Evolutionary conservation across 768 basidiomycete genomes (phyloP), one percentile per base, ranked within the genome.

Genomic region (Holtermanniella nyarrowii): DNA sequence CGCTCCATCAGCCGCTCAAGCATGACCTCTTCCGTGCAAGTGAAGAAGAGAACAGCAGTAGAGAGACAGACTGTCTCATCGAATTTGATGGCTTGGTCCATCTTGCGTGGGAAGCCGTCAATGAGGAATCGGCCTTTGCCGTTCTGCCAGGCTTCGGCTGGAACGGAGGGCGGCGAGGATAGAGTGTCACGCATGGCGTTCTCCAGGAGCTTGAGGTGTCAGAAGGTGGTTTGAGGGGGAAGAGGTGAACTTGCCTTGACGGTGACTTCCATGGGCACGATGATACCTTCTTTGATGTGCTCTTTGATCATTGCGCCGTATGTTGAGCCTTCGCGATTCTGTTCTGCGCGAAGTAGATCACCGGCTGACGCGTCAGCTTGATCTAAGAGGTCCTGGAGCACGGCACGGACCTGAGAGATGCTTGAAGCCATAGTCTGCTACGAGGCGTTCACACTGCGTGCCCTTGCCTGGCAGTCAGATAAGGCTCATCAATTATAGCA

Each of bases 241-340:
- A 31, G 44, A 48, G 27, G 16, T 7, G 24, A 14, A 53, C 60
- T 51, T 46, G 68, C 72, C 65, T 73, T 91, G 71, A 97, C 80
- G 25, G 95, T 99, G 54, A 99, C 86, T 69, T 95, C 85, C 83
- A 86, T 88, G 12, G 95, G 93, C 10, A 97, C 95, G 65, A 99
- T 91, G 54, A 75, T 81, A 44, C 95, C 95, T 73, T 90, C 91
- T 47, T 77, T 79, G 70, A 99, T 97, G 75, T 82, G 86, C 13
- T 78, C 82, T 58, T 79, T 82, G 70, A 97, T 99, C 64, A 97
- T 74, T 23, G 80, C 75, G 25, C 90, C 90, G 61, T 83, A 86
- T 54, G 82, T 64, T 1, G 88, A 91, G 42, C 86, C 85, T 51
- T 84, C 80, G 42, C 91, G 83, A 53, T 81, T 75, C 74, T 96